A percentile compares a stretch with the other conserved stretches of the same genome.
Evolutionary conservation across 2,329 filamentous ascomycete species (phyloP).

Genomic region (Claviceps quebecensis): DNA sequence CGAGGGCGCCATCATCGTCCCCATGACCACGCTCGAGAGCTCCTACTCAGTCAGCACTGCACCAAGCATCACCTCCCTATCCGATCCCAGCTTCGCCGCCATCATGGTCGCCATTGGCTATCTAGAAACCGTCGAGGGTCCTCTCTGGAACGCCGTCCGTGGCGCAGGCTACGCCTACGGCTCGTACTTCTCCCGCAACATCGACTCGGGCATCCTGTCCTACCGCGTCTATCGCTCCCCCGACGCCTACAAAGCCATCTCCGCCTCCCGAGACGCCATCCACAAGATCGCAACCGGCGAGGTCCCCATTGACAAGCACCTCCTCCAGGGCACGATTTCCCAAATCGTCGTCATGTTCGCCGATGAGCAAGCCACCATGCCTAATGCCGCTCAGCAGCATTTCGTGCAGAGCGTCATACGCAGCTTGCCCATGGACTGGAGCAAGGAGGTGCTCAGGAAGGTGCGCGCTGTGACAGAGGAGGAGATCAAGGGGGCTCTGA

Average conservation of each 20-base stretch:
- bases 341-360: conserved; percentile 77
- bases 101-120: conserved; percentile 82
- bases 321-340: conserved; percentile 81
- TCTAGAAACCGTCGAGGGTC: conserved; percentile 84
- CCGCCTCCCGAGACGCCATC: conserved; percentile 61
- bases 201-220: conserved; percentile 66
- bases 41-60: conserved; percentile 72
- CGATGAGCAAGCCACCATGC: conserved; percentile 78
- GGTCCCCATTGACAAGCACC: conserved; percentile 59
- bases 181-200: conserved; percentile 60
- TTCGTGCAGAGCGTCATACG: conserved; percentile 73
- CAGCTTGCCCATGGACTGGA: conserved; percentile 63
- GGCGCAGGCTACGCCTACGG: conserved; percentile 91
- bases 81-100: conserved; percentile 65
- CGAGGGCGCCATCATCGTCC: conserved; percentile 62
- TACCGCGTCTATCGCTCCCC: conserved; percentile 86
- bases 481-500: conserved; percentile 62
- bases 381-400: conserved; percentile 65
- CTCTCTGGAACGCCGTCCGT: conserved; percentile 84
- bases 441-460: conserved; percentile 58
- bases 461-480: conserved; percentile 64
- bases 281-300: conserved; percentile 59
- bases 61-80: conserved; percentile 59
- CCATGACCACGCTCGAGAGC: conserved; percentile 85
- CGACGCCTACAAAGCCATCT: conserved; percentile 75